Base-by-base conservation (phyloP, 768 basidiomycete genomes). In the Stropharia rugosoannulata region DNA sequence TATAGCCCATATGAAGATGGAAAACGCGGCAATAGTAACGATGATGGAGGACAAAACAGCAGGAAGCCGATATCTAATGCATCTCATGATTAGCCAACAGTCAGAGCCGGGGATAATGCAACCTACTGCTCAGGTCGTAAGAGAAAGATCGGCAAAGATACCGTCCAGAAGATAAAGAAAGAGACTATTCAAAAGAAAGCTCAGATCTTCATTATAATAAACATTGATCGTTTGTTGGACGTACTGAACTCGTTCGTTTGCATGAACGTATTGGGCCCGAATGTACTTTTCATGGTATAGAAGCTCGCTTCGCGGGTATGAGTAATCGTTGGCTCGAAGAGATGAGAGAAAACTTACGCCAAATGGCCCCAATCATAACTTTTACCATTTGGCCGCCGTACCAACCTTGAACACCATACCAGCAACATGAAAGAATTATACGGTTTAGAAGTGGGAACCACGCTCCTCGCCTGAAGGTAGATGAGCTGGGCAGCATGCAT, bases 331-430 rank as follows among this genome's bases (percentile, higher is more conserved):
- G 22, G 6, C 45, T 12, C 4, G 3, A n/a, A 36, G 22, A 25
- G 49, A 46, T n/a, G 43, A 25, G 15, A 38, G 18, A 39, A 43
- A 37, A 58, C 64, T 35, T 58, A 69, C 69, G 68, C 69, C 68
- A 70, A 2, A 70, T 65, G 12, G 69, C 57, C 6, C 68, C 69
- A 40, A 70, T 70, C 64, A 70, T 64, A 16, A 68, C 60, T 49
- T 70, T 70, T 10, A 68, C 62, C 57, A 70, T 64, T 51, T 69
- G 68, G 7, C 69, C 69, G 5, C 69, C 69, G 29, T 64, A 70
- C 69, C 69, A 70, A 15, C 61, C 62, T 54, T 68, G 56, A 2
- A 70, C 69, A 9, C 68, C 69, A 45, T 68, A 66, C 69, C 69
- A 70, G 45, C 65, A 66, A 45, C 68, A 70, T 3, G 69, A 70